Evolutionary conservation across 352 stramenopile species (phyloP), one percentile per base, ranked within the genome.

Genomic region (Pythium plurisporium): DNA sequence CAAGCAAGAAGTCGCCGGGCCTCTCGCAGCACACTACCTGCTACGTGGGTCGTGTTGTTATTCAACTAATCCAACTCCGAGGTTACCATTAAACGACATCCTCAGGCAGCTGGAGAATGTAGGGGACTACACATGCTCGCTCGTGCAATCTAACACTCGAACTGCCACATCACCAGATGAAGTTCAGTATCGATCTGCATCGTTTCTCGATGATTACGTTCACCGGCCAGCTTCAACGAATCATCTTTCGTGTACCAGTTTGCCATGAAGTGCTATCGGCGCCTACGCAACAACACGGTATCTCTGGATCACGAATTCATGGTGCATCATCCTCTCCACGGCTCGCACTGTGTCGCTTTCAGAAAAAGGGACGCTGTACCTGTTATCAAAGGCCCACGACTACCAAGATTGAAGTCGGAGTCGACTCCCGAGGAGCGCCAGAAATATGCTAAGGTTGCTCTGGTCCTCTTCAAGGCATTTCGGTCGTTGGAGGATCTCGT

Each of bases 1-100:
- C 56, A 64, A 64, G 33, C 56, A 64, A 42, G 56, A 64, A 20
- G 53, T 64, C 34, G 56, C 56, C 2, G 56, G 56, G 3, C 56
- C 56, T 38, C 14, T 64, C 1, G 56, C 56, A 22, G 46, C 55
- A 17, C 47, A 57, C 1, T 63, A 51, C 23, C 1, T 63, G 0
- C n/a, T 64, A 1, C 56, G 56, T 14, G 47, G 47, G 23, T 64
- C 47, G 1, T 64, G 56, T 25, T 59, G 29, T 23, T 64, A 64
- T 46, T 51, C 47, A 23, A 64, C 37, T 20, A 41, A 22, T 1
- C 20, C 17, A 14, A 37, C 8, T 20, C 47, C 38, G 1, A 44
- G 33, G 29, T 20, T 64, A 1, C 48, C 48, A 1, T 48, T 64
- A 0, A 10, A 23, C 10, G 47, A 64, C 15, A 26, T 58, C 9